Conservation (phyloP, 2,329 filamentous ascomycete genomes). For the Neurospora crassa region DNA sequence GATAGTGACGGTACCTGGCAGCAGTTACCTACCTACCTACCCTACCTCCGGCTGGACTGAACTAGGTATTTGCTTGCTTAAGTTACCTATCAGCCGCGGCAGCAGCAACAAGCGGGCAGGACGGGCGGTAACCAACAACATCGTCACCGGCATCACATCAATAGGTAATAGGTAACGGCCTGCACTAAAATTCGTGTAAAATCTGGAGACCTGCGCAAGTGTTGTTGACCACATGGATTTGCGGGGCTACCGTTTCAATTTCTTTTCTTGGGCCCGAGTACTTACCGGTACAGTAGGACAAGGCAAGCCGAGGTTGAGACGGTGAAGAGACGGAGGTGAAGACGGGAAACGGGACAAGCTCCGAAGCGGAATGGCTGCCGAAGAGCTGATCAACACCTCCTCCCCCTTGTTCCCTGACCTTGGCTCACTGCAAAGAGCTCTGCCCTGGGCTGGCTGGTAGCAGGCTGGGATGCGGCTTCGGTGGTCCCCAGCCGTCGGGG, state of each 20-base stretch:
- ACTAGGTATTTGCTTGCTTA: neutral
- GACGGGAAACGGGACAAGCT: neutral
- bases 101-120: neutral
- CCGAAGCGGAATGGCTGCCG: neutral
- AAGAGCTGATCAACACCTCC: neutral
- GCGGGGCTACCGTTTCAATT: neutral
- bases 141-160: neutral
- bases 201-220: neutral
- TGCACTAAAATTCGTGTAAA: neutral
- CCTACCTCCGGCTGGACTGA: no score
- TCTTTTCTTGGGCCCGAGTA: neutral
- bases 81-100: neutral
- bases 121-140: neutral
- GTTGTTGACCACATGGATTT: neutral
- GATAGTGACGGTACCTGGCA: neutral
- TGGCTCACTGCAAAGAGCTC: neutral
- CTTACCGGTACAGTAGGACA: neutral
- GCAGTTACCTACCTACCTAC: neutral
- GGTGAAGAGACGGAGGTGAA: neutral
- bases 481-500: neutral
- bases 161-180: neutral
- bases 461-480: neutral
- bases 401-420: neutral
- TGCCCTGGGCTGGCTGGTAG: neutral
- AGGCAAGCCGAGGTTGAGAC: neutral